Conservation (phyloP, 1,284 basidiomycete species). For the Hemileia vastatrix region DNA sequence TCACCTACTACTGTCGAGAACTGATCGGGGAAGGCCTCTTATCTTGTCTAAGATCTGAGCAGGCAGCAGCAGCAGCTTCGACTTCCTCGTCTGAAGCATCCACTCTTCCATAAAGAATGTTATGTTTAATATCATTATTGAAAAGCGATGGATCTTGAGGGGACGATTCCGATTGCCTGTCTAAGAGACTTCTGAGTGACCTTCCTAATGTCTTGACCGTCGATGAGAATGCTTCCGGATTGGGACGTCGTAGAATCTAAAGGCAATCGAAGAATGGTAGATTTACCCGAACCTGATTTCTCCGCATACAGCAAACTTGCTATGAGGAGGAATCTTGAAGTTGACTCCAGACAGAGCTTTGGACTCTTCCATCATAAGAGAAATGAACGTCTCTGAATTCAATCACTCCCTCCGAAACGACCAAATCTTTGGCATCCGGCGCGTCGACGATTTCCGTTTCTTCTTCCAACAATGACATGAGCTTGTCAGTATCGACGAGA, state of each 20-base stretch:
- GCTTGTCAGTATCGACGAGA: conserved; percentile 43
- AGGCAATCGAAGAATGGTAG: no score
- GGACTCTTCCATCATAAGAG: conserved; percentile 36
- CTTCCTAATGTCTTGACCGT: no score
- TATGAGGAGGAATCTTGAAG: no score
- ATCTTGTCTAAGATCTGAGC: conserved; percentile 40
- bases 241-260: no score
- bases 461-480: conserved; percentile 41
- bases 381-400: conserved; percentile 41
- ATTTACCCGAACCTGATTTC: no score
- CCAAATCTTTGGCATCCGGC: conserved; percentile 37
- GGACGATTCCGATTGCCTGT: conserved; percentile 38
- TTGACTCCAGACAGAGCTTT: conserved; percentile 37
- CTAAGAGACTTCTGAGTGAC: conserved; percentile 40
- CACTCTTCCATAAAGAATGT: conserved; percentile 39
- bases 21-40: conserved; percentile 34
- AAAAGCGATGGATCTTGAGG: conserved; percentile 43
- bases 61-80: conserved; percentile 36
- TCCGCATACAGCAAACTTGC: no score
- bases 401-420: conserved; percentile 38
- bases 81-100: conserved; percentile 39
- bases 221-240: no score
- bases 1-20: conserved; percentile 41
- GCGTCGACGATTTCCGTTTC: conserved; percentile 39
- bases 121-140: conserved; percentile 40